phyloP scores from a whole-genome alignment of 2,329 filamentous ascomycete species.

The Gliomastix tumulicola region DNA sequence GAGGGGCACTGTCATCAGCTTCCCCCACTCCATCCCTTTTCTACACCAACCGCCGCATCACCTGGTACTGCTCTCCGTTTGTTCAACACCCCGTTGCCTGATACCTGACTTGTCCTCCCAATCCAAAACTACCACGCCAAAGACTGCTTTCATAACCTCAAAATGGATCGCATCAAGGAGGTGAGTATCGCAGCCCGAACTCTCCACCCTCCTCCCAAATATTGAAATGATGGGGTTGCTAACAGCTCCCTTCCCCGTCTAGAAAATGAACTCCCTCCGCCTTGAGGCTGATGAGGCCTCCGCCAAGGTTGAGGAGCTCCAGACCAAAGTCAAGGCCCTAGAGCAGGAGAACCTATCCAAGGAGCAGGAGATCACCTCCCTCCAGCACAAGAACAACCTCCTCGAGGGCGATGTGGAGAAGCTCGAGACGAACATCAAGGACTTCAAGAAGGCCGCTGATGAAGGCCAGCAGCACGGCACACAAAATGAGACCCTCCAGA shows the following conservation, averaged over 20 bases:
- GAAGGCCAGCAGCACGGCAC: slow-evolving; percentile 77
- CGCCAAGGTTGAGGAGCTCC: slow-evolving; percentile 78
- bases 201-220: background rate
- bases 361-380: slow-evolving; percentile 96
- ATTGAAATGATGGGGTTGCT: background rate
- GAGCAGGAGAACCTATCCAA: slow-evolving; percentile 95
- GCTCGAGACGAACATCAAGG: slow-evolving; percentile 75
- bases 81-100: too few relatives aligned
- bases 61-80: slow-evolving; percentile 10
- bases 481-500: slow-evolving; percentile 85
- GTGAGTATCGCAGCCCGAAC: slow-evolving; percentile 41
- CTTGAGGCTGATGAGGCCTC: slow-evolving; percentile 84
- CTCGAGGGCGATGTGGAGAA: slow-evolving; percentile 91
- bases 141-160: slow-evolving; percentile 20
- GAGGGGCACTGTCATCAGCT: slow-evolving; percentile 21
- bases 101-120: too few relatives aligned
- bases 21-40: slow-evolving; percentile 22
- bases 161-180: slow-evolving; percentile 87
- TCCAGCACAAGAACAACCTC: slow-evolving; percentile 90
- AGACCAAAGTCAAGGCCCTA: slow-evolving; percentile 77
- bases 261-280: slow-evolving; percentile 96
- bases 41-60: slow-evolving; percentile 15
- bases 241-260: slow-evolving; percentile 5
- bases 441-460: slow-evolving; percentile 79
- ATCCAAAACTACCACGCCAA: too few relatives aligned